Percentiles rank a stretch among this genome's conserved stretches.
Conservation (phyloP, 257 asterid species). For the Sherardia arvensis region DNA sequence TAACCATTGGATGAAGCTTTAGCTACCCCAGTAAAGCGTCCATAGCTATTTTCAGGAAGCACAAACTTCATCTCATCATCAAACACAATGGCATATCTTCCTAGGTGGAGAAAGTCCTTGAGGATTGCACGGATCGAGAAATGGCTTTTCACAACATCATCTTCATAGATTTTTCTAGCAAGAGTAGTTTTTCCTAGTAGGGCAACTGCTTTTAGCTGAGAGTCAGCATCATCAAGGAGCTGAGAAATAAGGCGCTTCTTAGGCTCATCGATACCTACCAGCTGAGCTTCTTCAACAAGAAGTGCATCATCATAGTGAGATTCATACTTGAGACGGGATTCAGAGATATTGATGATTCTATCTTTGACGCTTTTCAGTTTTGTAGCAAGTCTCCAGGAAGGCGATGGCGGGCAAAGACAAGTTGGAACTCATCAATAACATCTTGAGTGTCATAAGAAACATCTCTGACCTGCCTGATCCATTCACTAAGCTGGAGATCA, state of each 20-base stretch:
- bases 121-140: neutral
- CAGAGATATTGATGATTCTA: neutral
- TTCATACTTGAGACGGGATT: neutral
- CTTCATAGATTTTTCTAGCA: neutral
- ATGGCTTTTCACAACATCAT: neutral
- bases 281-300: neutral
- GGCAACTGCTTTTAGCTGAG: constrained; percentile 2
- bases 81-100: constrained; percentile 17
- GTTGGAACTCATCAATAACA: neutral
- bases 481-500: neutral
- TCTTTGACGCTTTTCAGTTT: neutral
- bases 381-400: neutral
- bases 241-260: neutral
- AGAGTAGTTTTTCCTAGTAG: constrained; percentile 3
- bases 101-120: neutral
- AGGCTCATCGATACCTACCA: neutral
- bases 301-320: constrained; percentile 2
- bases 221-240: neutral
- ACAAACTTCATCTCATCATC: constrained; percentile 15
- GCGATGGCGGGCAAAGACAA: neutral
- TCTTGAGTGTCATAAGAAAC: neutral
- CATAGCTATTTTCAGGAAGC: constrained; percentile 7
- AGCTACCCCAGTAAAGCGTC: neutral
- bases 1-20: neutral
- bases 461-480: constrained; percentile 1